A percentile compares a stretch with the other conserved stretches of the same genome.
These are phyloP conservation scores for Solanum chmielewskii DNA, from an alignment of 257 asterid genomes.

Conservation along the genomic window DNA sequence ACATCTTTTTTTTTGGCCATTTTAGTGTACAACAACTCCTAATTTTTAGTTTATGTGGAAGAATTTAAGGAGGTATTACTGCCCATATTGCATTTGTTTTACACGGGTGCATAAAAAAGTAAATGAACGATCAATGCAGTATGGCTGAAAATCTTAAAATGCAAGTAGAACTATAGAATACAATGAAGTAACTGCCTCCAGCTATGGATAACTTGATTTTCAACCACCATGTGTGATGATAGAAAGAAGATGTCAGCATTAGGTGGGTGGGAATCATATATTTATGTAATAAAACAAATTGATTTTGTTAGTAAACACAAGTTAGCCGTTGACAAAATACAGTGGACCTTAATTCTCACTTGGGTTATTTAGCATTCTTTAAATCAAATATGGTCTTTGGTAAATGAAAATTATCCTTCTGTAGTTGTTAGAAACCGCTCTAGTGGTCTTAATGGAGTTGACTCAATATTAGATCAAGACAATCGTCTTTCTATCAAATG, in stretches of 20 bases:
- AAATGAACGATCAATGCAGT: background rate
- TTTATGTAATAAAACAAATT: background rate
- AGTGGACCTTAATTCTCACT: background rate
- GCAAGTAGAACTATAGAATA: background rate
- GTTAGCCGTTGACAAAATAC: background rate
- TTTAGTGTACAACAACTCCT: background rate
- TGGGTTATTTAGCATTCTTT: background rate
- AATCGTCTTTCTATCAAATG: background rate
- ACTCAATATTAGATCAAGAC: background rate
- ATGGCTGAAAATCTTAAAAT: background rate
- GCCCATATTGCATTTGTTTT: background rate
- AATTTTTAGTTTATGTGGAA: background rate
- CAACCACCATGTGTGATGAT: background rate
- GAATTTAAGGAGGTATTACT: background rate
- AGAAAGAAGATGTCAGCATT: background rate
- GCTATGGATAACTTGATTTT: background rate
- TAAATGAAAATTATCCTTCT: background rate
- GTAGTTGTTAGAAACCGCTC: background rate
- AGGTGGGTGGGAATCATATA: background rate
- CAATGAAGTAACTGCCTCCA: no score
- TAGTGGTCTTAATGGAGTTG: background rate
- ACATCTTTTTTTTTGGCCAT: background rate
- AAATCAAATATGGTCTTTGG: background rate
- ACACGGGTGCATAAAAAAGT: background rate
- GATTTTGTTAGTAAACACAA: background rate